phyloP scores from a whole-genome alignment of 116 monocot genomes.

The Zostera marina region DNA sequence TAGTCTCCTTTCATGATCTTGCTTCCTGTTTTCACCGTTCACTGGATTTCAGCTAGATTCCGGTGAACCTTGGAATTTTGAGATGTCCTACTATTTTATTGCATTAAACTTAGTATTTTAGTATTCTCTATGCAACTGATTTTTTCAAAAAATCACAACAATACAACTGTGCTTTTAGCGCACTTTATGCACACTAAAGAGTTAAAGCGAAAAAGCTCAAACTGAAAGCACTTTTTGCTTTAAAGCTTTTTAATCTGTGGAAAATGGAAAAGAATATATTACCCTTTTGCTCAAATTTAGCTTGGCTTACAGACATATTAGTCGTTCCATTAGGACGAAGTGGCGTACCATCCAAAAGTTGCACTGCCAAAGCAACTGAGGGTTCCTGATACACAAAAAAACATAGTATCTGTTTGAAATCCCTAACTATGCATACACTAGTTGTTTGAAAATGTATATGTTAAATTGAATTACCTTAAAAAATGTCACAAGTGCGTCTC shows the following conservation, averaged over 20 bases:
- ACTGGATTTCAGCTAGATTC: too few relatives aligned
- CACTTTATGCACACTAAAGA: too few relatives aligned
- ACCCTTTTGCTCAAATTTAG: slow-evolving; percentile 99
- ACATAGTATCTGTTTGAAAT: neutral
- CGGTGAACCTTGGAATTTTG: too few relatives aligned
- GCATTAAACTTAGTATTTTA: too few relatives aligned
- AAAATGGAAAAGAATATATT: neutral
- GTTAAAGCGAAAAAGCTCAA: neutral
- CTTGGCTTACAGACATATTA: slow-evolving; percentile 59
- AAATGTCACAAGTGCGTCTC: slow-evolving; percentile 87
- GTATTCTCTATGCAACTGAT: too few relatives aligned
- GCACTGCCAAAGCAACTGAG: slow-evolving; percentile 76
- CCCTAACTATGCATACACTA: neutral
- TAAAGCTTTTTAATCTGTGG: neutral
- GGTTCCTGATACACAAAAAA: slow-evolving; percentile 48
- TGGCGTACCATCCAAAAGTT: slow-evolving; percentile 87
- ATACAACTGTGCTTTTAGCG: too few relatives aligned
- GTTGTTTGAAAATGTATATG: neutral
- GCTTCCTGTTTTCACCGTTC: too few relatives aligned
- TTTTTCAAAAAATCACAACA: too few relatives aligned
- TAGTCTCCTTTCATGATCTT: too few relatives aligned
- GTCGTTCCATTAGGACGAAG: slow-evolving; percentile 57
- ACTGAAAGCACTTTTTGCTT: neutral
- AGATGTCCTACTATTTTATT: too few relatives aligned
- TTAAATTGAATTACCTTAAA: slow-evolving; percentile 46